Base-by-base conservation (phyloP, 305 asterid species). In the Rubia balearica region DNA sequence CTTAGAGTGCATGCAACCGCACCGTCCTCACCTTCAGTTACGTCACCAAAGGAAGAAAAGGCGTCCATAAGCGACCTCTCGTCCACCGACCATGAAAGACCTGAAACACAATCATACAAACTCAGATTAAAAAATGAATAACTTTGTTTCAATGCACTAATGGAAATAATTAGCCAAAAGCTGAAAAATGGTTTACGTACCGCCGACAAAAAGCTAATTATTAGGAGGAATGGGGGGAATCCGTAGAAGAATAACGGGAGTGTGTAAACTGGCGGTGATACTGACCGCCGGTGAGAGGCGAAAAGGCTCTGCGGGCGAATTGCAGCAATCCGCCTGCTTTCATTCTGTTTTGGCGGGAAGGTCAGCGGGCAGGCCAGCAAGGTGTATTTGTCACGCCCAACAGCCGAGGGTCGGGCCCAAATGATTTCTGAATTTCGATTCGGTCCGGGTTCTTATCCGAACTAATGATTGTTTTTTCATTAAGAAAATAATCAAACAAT, bases 71-170 rank as follows among this genome's bases (percentile, higher is more conserved):
- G 71, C 27, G 82, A 72, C 66, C 79, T 83, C 75, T 83, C 87
- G 61, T 81, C 82, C 16, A 73, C 82, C 14, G 85, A 76, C 87
- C 85, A 79, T 43, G 87, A 83, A 66, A 83, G 76, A 56, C 87
- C 87, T 83, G 45, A 56, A 60, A 69, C 59, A 17, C 21, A 51
- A 51, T 17, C 22, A 51, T 17, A 36, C 3, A 56, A 53, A n/a
- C 33, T 11, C 46, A 30, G 42, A 75, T 40, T 0, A 30, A 64
- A 71, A 6, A 5, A 67, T 53, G 12, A 33, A 62, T 1, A 33
- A 62, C 33, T 7, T 36, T 30, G 17, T 61, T 24, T 10, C n/a
- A 27, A 61, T 24, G 65, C 19, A 65, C 12, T 16, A 9, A 33
- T 42, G 30, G 21, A 49, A n/a, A 57, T 27, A 17, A 17, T 16